A percentile compares a stretch with the other conserved stretches of the same genome.
Evolutionary conservation across 176 grass and related monocot species (phyloP).

Genomic region (Carex littledalei): DNA sequence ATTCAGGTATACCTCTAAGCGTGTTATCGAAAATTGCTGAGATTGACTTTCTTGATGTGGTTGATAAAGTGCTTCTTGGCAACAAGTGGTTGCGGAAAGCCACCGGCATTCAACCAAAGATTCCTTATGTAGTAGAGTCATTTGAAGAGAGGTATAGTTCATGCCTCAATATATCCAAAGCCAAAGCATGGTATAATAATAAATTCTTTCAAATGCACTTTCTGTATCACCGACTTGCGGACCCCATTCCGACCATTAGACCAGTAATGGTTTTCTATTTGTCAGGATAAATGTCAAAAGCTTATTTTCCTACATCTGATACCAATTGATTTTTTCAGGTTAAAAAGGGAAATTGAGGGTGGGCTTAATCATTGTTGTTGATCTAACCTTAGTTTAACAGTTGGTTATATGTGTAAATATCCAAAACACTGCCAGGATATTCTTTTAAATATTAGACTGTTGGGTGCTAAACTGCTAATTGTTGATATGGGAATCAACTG

Average conservation of each 20-base stretch:
- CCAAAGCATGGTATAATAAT: neutral
- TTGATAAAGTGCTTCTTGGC: conserved; percentile 76
- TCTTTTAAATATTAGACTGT: neutral
- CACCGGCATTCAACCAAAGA: conserved; percentile 72
- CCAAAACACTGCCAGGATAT: neutral
- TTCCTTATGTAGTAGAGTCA: conserved; percentile 87
- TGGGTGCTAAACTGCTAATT: neutral
- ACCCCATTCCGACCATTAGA: neutral
- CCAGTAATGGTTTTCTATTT: neutral
- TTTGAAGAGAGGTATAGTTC: conserved; percentile 83
- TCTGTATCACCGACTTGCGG: too few species aligned
- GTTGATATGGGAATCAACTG: neutral
- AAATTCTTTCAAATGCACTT: neutral
- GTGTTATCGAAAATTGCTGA: conserved; percentile 76
- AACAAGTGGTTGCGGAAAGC: conserved; percentile 98
- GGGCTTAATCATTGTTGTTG: neutral
- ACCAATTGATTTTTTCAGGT: neutral
- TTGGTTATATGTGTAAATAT: neutral
- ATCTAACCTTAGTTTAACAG: neutral
- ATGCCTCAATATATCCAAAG: neutral
- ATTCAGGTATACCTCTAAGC: conserved; percentile 73
- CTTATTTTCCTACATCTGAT: neutral
- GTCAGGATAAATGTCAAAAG: neutral
- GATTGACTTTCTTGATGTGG: conserved; percentile 78
- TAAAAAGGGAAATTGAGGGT: neutral